Conservation (phyloP, 2,329 filamentous ascomycete species). For the Sphaerulina musiva region DNA sequence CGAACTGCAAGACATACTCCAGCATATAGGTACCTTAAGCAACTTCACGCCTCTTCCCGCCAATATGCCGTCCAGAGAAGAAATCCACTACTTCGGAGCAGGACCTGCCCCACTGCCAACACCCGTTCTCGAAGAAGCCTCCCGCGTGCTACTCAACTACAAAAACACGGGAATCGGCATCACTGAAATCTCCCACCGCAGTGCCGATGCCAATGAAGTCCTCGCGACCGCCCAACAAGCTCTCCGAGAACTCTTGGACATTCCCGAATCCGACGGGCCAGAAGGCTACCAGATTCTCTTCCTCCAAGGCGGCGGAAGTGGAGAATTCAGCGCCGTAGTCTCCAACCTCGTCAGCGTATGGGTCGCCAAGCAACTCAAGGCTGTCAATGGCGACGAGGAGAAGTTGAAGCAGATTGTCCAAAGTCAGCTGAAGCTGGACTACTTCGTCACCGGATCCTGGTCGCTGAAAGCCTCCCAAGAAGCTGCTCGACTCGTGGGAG, state of each 20-base stretch:
- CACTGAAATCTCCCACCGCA: slow-evolving; percentile 86
- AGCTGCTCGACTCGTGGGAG: slow-evolving; percentile 67
- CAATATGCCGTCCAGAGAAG: slow-evolving; percentile 62
- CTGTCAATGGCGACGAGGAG: slow-evolving; percentile 49
- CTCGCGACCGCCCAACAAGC: slow-evolving; percentile 71
- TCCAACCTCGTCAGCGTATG: slow-evolving; percentile 81
- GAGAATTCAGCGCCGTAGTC: slow-evolving; percentile 74
- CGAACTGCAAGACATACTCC: not conserved
- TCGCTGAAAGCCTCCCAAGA: slow-evolving; percentile 84
- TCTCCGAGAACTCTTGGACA: slow-evolving; percentile 66
- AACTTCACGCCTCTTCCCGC: not conserved
- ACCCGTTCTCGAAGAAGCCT: slow-evolving; percentile 68
- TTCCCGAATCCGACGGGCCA: slow-evolving; percentile 72
- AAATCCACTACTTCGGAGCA: slow-evolving; percentile 82
- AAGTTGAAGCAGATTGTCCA: slow-evolving; percentile 59
- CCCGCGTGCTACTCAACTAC: slow-evolving; percentile 73
- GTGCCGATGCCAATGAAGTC: slow-evolving; percentile 68
- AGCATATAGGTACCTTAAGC: not conserved
- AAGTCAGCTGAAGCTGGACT: slow-evolving; percentile 73
- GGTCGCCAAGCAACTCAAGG: slow-evolving; percentile 54
- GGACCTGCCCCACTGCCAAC: slow-evolving; percentile 84
- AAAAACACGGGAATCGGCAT: slow-evolving; percentile 74
- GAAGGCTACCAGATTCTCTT: slow-evolving; percentile 82
- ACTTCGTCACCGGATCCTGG: slow-evolving; percentile 86
- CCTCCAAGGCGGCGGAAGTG: slow-evolving; percentile 79